Conservation (phyloP, 2,329 filamentous ascomycete species). For the Dactylellina parvicollis region DNA sequence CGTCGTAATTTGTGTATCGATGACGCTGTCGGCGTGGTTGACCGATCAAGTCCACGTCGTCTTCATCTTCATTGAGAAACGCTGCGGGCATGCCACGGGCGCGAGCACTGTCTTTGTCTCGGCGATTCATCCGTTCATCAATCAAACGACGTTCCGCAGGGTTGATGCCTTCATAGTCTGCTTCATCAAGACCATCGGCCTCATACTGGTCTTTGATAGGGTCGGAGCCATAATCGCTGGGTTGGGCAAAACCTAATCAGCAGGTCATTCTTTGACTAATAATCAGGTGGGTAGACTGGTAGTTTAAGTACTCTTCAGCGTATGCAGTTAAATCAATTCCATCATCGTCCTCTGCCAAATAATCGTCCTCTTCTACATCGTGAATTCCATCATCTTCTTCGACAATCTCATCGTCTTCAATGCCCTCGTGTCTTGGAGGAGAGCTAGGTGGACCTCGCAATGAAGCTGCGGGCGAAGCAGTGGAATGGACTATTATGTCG, state of each 20-base stretch:
- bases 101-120: conserved; percentile 76
- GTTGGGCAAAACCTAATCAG: conserved; percentile 74
- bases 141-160: conserved; percentile 74
- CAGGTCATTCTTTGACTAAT: conserved; percentile 61
- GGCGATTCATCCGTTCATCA: conserved; percentile 76
- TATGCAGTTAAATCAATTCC: conserved; percentile 76
- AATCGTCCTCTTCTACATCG: conserved; percentile 73
- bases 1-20: conserved; percentile 75
- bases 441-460: conserved; percentile 58
- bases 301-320: conserved; percentile 73
- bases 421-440: conserved; percentile 58
- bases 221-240: conserved; percentile 74
- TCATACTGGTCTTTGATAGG: conserved; percentile 77
- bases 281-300: conserved; percentile 65
- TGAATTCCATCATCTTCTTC: conserved; percentile 64
- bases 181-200: conserved; percentile 77
- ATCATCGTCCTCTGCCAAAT: conserved; percentile 69
- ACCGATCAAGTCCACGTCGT: conserved; percentile 85
- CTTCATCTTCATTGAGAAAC: conserved; percentile 82
- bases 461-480: conserved; percentile 58
- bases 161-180: conserved; percentile 76
- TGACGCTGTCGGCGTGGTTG: conserved; percentile 86
- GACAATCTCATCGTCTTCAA: conserved; percentile 52
- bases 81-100: conserved; percentile 75
- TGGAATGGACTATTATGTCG: conserved; percentile 14